A percentile compares a stretch with the other conserved stretches of the same genome.
These are phyloP conservation scores for Kwoniella bestiolae DNA, from an alignment of 768 basidiomycete genomes.

Conservation along the genomic window DNA sequence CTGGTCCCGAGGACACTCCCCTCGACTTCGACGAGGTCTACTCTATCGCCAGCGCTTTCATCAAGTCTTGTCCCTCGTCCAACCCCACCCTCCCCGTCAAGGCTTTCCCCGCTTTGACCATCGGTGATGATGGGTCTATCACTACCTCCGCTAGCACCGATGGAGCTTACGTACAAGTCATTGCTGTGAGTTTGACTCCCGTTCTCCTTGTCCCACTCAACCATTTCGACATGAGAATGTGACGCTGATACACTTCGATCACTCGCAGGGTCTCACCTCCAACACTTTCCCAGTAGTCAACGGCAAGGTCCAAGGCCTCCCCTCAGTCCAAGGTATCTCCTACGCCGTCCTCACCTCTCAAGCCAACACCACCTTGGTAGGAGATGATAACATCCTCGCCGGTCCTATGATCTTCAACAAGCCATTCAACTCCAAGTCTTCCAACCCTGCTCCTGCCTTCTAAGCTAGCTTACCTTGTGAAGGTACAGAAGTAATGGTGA, in stretches of 20 bases:
- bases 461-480: conserved; percentile 16
- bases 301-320: conserved; percentile 45
- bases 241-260: neutral
- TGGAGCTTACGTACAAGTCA: conserved; percentile 61
- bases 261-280: conserved; percentile 59
- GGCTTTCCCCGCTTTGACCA: conserved; percentile 63
- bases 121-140: conserved; percentile 42
- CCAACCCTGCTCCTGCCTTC: conserved; percentile 49
- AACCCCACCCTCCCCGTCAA: conserved; percentile 65
- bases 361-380: conserved; percentile 53
- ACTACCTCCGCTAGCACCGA: conserved; percentile 51
- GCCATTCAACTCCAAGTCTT: conserved; percentile 40
- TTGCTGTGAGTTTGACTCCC: conserved; percentile 51
- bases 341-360: conserved; percentile 63
- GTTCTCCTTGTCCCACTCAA: neutral
- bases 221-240: neutral
- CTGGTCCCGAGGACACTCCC: conserved; percentile 65
- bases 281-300: conserved; percentile 59
- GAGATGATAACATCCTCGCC: conserved; percentile 64
- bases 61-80: conserved; percentile 63
- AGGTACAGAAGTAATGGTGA: neutral
- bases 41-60: conserved; percentile 62
- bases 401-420: conserved; percentile 63
- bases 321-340: conserved; percentile 60
- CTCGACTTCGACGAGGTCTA: conserved; percentile 61